Conservation (phyloP, 108 stramenopile species). For the Discostella pseudostelligera region DNA sequence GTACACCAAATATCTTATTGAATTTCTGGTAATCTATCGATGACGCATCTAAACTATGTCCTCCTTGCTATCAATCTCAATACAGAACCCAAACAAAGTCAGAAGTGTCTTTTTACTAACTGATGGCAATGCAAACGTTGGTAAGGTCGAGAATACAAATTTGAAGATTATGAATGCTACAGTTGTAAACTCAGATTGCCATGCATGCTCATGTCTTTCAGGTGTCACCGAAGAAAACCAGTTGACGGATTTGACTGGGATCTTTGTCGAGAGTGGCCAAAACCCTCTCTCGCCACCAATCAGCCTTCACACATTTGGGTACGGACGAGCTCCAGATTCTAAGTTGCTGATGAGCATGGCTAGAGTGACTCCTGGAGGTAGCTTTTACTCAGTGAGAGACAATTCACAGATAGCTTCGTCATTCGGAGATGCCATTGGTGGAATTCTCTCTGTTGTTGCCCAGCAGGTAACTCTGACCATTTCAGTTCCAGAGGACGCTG, state of each 20-base stretch:
- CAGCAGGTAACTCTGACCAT: conserved; percentile 54
- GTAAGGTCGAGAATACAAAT: conserved; percentile 5
- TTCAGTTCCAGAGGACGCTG: conserved; percentile 27
- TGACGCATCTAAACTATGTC: too few species aligned
- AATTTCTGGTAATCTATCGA: too few species aligned
- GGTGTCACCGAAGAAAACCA: conserved; percentile 27
- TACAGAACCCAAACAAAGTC: conserved; percentile 42
- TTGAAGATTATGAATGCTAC: neutral
- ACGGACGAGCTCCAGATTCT: conserved; percentile 57
- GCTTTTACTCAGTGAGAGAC: conserved; percentile 60
- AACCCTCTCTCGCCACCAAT: conserved; percentile 27
- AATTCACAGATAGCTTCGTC: conserved; percentile 52
- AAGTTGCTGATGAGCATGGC: conserved; percentile 32
- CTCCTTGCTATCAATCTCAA: neutral
- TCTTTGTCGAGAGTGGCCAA: conserved; percentile 31
- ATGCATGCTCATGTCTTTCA: neutral
- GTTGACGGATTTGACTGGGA: conserved; percentile 38
- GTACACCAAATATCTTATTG: neutral
- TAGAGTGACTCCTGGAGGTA: conserved; percentile 36
- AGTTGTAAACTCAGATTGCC: neutral
- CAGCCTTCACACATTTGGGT: conserved; percentile 64
- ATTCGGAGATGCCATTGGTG: conserved; percentile 74
- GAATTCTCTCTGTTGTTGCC: conserved; percentile 60
- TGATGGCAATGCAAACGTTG: conserved; percentile 70
- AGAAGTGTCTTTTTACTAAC: conserved; percentile 64